Conservation (phyloP, 192 early-diverging fungal species). For the Piromyces sp. region DNA sequence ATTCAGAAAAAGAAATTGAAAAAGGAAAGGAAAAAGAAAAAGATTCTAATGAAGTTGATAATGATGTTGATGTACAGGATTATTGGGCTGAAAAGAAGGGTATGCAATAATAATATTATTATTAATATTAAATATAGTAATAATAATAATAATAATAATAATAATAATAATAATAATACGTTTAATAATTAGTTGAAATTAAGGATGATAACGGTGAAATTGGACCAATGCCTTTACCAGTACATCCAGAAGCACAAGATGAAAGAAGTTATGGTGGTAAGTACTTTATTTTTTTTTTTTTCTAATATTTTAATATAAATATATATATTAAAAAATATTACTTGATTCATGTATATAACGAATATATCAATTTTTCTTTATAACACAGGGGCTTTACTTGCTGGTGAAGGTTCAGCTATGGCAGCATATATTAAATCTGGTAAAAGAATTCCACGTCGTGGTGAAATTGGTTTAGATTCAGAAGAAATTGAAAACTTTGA, state of each 20-base stretch:
- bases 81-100: neutral
- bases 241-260: neutral
- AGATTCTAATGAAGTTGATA: neutral
- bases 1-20: neutral
- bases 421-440: conserved; percentile 75
- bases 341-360: too few relatives aligned
- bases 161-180: too few relatives aligned
- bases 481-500: conserved; percentile 73
- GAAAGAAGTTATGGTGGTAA: neutral
- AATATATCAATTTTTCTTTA: too few relatives aligned
- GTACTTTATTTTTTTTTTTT: neutral
- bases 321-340: too few relatives aligned
- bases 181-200: neutral
- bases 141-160: too few relatives aligned
- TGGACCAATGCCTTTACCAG: neutral
- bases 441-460: conserved; percentile 89
- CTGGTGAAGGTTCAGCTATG: conserved; percentile 84
- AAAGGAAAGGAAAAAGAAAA: neutral
- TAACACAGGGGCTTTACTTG: conserved; percentile 38
- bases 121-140: too few relatives aligned
- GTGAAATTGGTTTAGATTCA: conserved; percentile 83
- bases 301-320: too few relatives aligned
- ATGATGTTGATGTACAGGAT: neutral
- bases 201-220: neutral
- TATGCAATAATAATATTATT: neutral